Evolutionary conservation across 192 early-diverging fungal genomes (phyloP), one percentile per base, ranked within the genome.

Genomic region (Chytriomyces sp.): DNA sequence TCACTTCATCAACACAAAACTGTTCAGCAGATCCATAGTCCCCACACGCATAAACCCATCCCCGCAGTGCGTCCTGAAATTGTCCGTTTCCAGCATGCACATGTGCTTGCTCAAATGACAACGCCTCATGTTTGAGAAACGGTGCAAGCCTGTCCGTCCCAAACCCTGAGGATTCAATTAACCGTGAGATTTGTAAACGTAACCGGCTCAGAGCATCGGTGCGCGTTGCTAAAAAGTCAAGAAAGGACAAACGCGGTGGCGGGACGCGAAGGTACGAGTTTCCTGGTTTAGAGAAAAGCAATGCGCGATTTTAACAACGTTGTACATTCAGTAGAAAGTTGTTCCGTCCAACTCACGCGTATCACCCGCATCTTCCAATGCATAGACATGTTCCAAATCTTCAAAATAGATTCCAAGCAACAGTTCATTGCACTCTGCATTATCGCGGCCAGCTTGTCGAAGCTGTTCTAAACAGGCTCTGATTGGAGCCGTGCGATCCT

Each of bases 381-480:
- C 50, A 70, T 70, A 70, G 6, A 70, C 6, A 9, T 11, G 20
- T 23, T n/a, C 16, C 47, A 72, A 6, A 8, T 72, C 70, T n/a
- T 59, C 44, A 9, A 72, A n/a, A 72, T 72, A 72, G 10, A 72
- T 26, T 24, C 10, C n/a, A 8, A 61, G 59, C 16, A 72, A 45
- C 28, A 24, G 70, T 26, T 26, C 28, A 0, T 72, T 64, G 65
- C 26, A 79, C 43, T 11, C 45, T 0, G 46, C 26, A 9, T 75
- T n/a, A n/a, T n/a, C n/a, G n/a, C n/a, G n/a, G n/a, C n/a, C n/a
- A n/a, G n/a, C 43, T 62, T 62, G 35, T 50, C 26, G 72, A 45
- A 85, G 50, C 50, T 73, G 68, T 45, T 80, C 83, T 47, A 82
- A 45, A 60, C 67, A 82, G 9, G 24, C 5, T 11, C 23, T 9